phyloP scores from a whole-genome alignment of 148 eudicot genomes.

The Silene uniflora region DNA sequence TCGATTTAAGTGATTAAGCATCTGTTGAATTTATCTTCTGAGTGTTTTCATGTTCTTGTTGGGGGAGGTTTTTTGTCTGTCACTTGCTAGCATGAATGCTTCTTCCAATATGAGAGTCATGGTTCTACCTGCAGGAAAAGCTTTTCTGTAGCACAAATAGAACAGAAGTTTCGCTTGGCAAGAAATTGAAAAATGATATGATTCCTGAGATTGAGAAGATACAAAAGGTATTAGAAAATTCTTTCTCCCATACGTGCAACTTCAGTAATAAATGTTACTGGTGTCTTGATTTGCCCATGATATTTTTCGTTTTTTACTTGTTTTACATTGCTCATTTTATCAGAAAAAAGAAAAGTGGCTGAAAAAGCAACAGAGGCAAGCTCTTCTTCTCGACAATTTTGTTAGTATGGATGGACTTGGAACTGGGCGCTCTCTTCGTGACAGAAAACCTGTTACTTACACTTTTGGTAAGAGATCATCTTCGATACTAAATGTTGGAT shows the following conservation, averaged over 20 bases:
- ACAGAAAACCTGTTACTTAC: constrained; percentile 88
- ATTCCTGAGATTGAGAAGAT: constrained; percentile 91
- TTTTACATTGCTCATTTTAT: neutral
- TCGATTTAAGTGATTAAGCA: neutral
- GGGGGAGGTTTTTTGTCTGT: neutral
- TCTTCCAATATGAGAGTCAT: neutral
- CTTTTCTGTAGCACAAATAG: constrained; percentile 76
- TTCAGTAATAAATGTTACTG: neutral
- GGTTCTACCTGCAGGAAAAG: constrained; percentile 63
- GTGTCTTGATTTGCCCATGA: neutral
- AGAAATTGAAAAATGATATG: constrained; percentile 84
- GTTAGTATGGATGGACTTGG: constrained; percentile 65
- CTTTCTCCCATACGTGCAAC: neutral
- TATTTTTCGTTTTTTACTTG: neutral
- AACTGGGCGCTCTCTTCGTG: constrained; percentile 90
- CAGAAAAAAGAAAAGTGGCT: constrained; percentile 84
- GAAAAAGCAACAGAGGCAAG: constrained; percentile 91
- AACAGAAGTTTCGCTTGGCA: constrained; percentile 85
- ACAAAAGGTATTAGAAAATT: constrained; percentile 55
- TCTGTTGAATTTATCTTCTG: neutral
- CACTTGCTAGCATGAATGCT: neutral
- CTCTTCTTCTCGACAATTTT: constrained; percentile 77
- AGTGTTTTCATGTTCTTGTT: neutral
- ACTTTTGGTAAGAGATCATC: constrained; percentile 67
- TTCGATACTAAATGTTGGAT: neutral